phyloP scores from a whole-genome alignment of 345 rosid genomes.

The Limnanthes douglasii region DNA sequence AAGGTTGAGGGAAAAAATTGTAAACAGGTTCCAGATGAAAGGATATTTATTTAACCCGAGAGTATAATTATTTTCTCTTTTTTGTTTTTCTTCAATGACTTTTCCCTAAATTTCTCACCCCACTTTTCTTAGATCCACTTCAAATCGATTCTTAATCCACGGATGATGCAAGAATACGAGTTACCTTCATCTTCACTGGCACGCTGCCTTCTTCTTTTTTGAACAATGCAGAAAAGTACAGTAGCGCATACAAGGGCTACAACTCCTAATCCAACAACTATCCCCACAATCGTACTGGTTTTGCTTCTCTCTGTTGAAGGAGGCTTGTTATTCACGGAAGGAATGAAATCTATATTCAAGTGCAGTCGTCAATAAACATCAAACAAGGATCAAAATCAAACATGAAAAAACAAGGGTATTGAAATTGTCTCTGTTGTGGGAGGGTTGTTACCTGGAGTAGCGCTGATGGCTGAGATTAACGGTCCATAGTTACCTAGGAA shows the following conservation, averaged over 20 bases:
- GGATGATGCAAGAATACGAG: conserved; percentile 1
- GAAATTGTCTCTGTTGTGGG: conserved; percentile 9
- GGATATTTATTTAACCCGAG: too few relatives aligned
- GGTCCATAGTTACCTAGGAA: conserved; percentile 41
- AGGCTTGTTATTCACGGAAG: conserved; percentile 38
- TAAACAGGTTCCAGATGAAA: too few relatives aligned
- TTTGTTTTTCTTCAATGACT: too few relatives aligned
- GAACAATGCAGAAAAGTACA: conserved; percentile 17
- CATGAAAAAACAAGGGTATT: conserved; percentile 7
- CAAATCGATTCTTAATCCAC: conserved; percentile 1
- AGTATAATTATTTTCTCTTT: too few relatives aligned
- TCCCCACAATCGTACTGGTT: conserved; percentile 39
- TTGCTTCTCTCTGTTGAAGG: conserved; percentile 21
- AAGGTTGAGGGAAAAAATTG: too few relatives aligned
- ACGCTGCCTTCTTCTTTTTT: conserved; percentile 21
- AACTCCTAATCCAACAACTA: conserved; percentile 31
- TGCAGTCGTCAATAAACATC: conserved; percentile 6
- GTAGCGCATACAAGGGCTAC: conserved; percentile 17
- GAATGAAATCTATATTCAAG: conserved; percentile 39
- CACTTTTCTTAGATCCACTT: too few relatives aligned
- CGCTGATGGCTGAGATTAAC: conserved; percentile 47
- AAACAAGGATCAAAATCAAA: too few relatives aligned
- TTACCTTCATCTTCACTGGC: conserved; percentile 44
- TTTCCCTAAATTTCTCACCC: too few relatives aligned
- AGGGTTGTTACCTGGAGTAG: conserved; percentile 40